These are phyloP conservation scores for Chytridium lagenaria DNA, from an alignment of 371 early-diverging fungal species.

Conservation along the genomic window DNA sequence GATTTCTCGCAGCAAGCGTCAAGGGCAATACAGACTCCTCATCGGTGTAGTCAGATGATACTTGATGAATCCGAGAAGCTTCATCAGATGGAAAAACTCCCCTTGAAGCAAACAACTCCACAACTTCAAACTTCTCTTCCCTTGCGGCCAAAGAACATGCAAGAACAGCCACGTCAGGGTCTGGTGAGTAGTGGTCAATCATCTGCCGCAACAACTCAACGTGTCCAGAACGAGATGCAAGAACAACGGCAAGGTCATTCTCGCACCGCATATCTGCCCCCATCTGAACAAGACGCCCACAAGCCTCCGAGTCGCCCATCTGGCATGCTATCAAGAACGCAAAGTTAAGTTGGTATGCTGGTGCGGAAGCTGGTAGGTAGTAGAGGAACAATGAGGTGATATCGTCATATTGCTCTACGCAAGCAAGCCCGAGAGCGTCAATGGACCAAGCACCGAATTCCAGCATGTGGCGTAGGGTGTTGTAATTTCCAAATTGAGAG, in stretches of 20 bases:
- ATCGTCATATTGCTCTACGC: neutral
- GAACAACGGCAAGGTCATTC: neutral
- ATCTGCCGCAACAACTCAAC: neutral
- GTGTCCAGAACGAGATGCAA: neutral
- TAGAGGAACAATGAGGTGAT: neutral
- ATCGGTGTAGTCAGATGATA: neutral
- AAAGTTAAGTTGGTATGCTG: neutral
- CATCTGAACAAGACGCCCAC: neutral
- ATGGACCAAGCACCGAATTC: neutral
- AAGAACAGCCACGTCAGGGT: neutral
- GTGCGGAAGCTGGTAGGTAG: neutral
- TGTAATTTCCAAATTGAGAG: neutral
- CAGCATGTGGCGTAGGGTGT: neutral
- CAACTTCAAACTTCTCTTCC: neutral
- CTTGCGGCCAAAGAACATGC: neutral
- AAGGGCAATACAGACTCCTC: neutral
- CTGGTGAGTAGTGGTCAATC: neutral
- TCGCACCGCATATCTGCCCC: slow-evolving; percentile 3
- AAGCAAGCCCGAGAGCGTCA: neutral
- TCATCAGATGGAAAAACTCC: neutral
- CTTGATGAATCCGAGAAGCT: neutral
- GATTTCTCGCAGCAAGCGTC: neutral
- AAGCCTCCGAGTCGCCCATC: neutral
- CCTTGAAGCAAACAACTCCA: neutral
- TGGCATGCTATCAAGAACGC: neutral